A percentile compares a stretch with the other conserved stretches of the same genome.
Conservation (phyloP, 768 basidiomycete species). For the Clavulina sp. region DNA sequence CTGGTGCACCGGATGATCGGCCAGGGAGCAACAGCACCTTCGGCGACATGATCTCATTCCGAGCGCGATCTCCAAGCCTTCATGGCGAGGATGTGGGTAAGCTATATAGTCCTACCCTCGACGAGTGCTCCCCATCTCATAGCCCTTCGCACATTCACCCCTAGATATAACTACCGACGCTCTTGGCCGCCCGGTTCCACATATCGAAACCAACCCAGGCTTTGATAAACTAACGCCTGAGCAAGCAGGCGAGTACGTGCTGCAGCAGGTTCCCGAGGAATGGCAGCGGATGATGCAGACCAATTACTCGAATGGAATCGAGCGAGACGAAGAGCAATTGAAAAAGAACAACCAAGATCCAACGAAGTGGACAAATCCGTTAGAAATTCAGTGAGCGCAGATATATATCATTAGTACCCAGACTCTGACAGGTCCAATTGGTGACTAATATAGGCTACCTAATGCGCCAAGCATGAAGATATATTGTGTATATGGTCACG, state of each 20-base stretch:
- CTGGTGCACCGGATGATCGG: conserved; percentile 66
- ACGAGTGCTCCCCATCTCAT: too few species aligned
- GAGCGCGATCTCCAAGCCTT: conserved; percentile 1
- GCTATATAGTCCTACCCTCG: background rate
- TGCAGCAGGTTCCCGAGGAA: conserved; percentile 61
- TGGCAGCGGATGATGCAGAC: conserved; percentile 74
- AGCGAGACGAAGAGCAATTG: conserved; percentile 48
- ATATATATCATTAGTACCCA: background rate
- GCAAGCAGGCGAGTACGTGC: conserved; percentile 59
- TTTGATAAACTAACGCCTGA: conserved; percentile 57
- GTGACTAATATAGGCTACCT: conserved; percentile 47
- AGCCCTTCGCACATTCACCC: too few species aligned
- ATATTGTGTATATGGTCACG: conserved; percentile 86
- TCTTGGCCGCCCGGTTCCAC: background rate
- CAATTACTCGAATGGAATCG: conserved; percentile 84
- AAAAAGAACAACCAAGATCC: conserved; percentile 52
- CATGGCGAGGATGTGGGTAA: background rate
- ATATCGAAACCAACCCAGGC: conserved; percentile 12
- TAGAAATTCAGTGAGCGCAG: conserved; percentile 45
- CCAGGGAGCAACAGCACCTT: conserved; percentile 31
- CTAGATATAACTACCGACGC: background rate
- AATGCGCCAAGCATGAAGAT: conserved; percentile 83
- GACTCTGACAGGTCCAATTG: background rate
- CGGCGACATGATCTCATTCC: conserved; percentile 72
- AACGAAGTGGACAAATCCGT: conserved; percentile 83